These are phyloP conservation scores for Barnettozyma pratensis DNA, from an alignment of 805 yeast genomes.

Conservation along the genomic window DNA sequence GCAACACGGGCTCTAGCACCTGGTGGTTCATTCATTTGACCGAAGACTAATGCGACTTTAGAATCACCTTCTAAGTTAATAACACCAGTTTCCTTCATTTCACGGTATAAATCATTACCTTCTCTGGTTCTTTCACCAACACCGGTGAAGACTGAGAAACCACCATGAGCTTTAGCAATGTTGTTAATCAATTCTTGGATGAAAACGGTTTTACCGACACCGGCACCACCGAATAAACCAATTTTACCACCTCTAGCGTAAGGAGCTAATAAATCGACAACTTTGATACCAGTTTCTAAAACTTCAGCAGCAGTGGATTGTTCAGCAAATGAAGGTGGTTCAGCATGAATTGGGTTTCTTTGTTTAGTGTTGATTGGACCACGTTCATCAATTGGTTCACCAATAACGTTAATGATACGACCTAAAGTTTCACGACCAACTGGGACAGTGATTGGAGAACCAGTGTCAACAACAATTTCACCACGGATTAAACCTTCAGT, in stretches of 20 bases:
- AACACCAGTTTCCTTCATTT: constrained; percentile 99
- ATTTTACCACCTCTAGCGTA: constrained; percentile 99
- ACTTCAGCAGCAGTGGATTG: constrained; percentile 98
- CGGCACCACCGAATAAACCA: constrained; percentile 99
- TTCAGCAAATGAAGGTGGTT: constrained; percentile 93
- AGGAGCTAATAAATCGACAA: constrained; percentile 98
- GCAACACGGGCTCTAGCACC: constrained; percentile 99
- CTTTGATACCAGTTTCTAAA: constrained; percentile 99
- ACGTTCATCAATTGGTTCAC: constrained; percentile 99
- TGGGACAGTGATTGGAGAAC: constrained; percentile 98
- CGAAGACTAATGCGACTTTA: constrained; percentile 98
- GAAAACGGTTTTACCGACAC: constrained; percentile 99
- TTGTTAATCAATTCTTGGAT: constrained; percentile 99
- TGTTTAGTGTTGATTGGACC: constrained; percentile 93
- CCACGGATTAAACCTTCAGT: constrained; percentile 99
- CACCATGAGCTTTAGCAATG: constrained; percentile 99
- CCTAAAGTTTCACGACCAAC: constrained; percentile 99
- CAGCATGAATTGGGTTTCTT: constrained; percentile 98
- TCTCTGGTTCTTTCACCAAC: constrained; percentile 99
- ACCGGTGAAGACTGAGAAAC: constrained; percentile 99
- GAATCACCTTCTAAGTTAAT: constrained; percentile 99
- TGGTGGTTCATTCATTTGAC: constrained; percentile 99
- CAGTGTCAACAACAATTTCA: constrained; percentile 85
- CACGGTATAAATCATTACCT: constrained; percentile 99
- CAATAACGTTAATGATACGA: constrained; percentile 95